These are phyloP conservation scores for Tympanopsis confertula DNA, from an alignment of 2,329 filamentous ascomycete species.

Conservation along the genomic window DNA sequence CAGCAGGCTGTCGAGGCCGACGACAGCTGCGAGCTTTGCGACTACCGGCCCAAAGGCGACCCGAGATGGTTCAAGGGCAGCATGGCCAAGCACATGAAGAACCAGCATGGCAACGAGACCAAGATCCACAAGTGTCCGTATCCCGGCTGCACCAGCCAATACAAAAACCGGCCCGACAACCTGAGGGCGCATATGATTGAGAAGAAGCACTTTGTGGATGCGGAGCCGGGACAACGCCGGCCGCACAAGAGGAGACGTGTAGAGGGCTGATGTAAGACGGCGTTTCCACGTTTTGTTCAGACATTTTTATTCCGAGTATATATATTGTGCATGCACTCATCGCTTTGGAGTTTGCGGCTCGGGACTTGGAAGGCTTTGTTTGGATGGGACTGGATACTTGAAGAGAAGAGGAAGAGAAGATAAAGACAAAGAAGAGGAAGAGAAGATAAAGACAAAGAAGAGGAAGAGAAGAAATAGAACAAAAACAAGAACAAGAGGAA, in stretches of 20 bases:
- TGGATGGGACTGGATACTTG: no score
- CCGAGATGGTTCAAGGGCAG: conserved; percentile 47
- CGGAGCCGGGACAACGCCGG: conserved; percentile 20
- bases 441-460: no score
- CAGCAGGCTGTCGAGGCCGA: conserved; percentile 28
- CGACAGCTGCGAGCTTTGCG: conserved; percentile 36
- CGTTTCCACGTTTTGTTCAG: no score
- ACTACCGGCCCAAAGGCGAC: conserved; percentile 41
- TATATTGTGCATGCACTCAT: no score
- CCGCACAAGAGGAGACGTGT: conserved; percentile 36
- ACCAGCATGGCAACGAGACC: conserved; percentile 35
- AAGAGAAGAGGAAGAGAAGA: no score
- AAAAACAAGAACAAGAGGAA: no score
- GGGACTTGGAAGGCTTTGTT: no score
- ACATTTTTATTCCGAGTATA: no score
- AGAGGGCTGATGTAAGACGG: no score
- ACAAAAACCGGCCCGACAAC: conserved; percentile 43
- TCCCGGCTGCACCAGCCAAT: conserved; percentile 40
- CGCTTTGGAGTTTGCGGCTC: no score
- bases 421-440: no score
- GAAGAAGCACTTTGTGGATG: conserved; percentile 40
- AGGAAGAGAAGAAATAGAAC: no score
- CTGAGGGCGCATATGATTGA: conserved; percentile 43
- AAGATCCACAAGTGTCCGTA: conserved; percentile 39
- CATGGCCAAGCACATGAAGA: conserved; percentile 45